phyloP scores from a whole-genome alignment of 768 basidiomycete species.

The Dacryopinax spathularia region DNA sequence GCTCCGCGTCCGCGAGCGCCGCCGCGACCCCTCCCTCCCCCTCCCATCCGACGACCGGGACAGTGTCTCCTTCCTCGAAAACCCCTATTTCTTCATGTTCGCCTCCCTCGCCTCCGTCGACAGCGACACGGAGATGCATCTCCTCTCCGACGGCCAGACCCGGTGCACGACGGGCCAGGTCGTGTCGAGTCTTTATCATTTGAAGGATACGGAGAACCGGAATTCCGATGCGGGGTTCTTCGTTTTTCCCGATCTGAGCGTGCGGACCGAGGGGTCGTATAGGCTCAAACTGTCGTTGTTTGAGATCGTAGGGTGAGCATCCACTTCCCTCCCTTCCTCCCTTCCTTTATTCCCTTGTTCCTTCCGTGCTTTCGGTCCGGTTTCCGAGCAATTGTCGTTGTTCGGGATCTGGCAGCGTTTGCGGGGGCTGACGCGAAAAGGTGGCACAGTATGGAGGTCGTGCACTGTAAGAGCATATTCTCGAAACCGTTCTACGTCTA shows the following conservation, averaged over 20 bases:
- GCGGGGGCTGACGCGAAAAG: no score
- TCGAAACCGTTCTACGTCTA: slow-evolving; percentile 87
- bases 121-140: slow-evolving; percentile 77
- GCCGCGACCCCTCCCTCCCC: slow-evolving; percentile 2
- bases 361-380: slow-evolving; percentile 2
- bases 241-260: slow-evolving; percentile 88
- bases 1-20: slow-evolving; percentile 64
- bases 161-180: slow-evolving; percentile 83
- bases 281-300: slow-evolving; percentile 63
- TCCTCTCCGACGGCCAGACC: slow-evolving; percentile 82
- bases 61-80: slow-evolving; percentile 58
- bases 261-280: slow-evolving; percentile 85
- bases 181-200: slow-evolving; percentile 79
- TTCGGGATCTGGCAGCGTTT: no score
- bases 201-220: slow-evolving; percentile 54
- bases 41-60: slow-evolving; percentile 15
- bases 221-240: slow-evolving; percentile 78
- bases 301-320: slow-evolving; percentile 77
- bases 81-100: slow-evolving; percentile 94
- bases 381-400: background rate
- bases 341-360: background rate
- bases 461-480: slow-evolving; percentile 80
- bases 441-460: slow-evolving; percentile 53
- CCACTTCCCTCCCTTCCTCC: background rate
- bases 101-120: slow-evolving; percentile 80